Percentiles rank a stretch among this genome's conserved stretches.
phyloP scores from a whole-genome alignment of 306 rosid species.

The Lagenaria siceraria region DNA sequence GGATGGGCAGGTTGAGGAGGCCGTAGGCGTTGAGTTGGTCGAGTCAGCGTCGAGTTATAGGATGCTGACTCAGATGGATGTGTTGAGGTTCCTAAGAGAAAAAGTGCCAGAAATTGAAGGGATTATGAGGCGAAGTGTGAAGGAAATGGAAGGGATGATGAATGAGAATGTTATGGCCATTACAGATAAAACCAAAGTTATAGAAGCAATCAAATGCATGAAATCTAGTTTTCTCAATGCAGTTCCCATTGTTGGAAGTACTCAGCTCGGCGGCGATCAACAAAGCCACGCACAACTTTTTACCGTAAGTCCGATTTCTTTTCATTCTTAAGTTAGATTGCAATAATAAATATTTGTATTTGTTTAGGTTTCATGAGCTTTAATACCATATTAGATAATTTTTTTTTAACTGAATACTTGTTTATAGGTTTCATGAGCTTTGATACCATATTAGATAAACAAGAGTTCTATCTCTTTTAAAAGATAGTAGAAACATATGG shows the following conservation, averaged over 20 bases:
- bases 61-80: constrained; percentile 81
- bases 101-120: constrained; percentile 6
- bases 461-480: too few species aligned
- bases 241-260: constrained; percentile 52
- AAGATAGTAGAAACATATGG: too few species aligned
- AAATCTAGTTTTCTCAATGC: constrained; percentile 54
- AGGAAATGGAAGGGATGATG: constrained; percentile 40
- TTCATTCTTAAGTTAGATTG: background rate
- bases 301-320: constrained; percentile 22
- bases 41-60: constrained; percentile 58
- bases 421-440: too few species aligned
- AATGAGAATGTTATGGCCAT: constrained; percentile 51
- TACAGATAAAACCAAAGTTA: constrained; percentile 46
- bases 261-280: constrained; percentile 18
- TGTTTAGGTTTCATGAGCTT: too few species aligned
- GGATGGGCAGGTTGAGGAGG: constrained; percentile 38
- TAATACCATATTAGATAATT: too few species aligned
- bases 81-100: constrained; percentile 44
- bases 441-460: too few species aligned
- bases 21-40: constrained; percentile 50
- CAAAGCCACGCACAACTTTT: constrained; percentile 51
- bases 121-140: constrained; percentile 20
- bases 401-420: too few species aligned
- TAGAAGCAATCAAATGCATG: constrained; percentile 60
- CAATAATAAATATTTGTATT: too few species aligned